These are phyloP conservation scores for Solanum tacnaense DNA, from an alignment of 257 asterid genomes.

Conservation along the genomic window DNA sequence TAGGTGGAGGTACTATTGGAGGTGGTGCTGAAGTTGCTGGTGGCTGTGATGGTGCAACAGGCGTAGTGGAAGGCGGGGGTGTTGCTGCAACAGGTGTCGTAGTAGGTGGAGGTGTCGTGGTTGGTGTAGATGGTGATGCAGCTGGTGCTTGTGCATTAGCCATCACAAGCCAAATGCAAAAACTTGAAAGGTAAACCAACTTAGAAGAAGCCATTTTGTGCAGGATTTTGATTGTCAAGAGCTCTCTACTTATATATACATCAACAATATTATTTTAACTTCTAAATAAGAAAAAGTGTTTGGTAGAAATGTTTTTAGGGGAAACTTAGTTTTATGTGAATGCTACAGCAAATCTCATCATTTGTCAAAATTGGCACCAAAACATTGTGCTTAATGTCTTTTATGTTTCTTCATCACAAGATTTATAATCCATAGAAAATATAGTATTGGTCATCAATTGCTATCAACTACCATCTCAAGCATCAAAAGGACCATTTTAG, in stretches of 20 bases:
- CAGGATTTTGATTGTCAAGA: constrained; percentile 16
- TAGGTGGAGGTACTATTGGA: constrained; percentile 18
- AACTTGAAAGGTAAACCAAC: constrained; percentile 34
- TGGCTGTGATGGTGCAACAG: constrained; percentile 26
- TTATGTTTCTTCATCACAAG: not conserved
- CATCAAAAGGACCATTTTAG: not conserved
- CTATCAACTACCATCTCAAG: constrained; percentile 6
- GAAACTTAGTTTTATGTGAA: constrained; percentile 27
- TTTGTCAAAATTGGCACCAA: constrained; percentile 7
- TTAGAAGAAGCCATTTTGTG: constrained; percentile 41
- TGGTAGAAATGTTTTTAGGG: constrained; percentile 36
- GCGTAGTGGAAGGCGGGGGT: not conserved
- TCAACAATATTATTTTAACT: not conserved
- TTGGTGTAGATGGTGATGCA: constrained; percentile 52
- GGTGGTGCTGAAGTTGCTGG: constrained; percentile 23
- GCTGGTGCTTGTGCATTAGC: constrained; percentile 79
- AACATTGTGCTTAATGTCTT: not conserved
- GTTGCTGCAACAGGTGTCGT: constrained; percentile 13
- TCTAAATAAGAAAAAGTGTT: constrained; percentile 11
- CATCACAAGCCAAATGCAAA: constrained; percentile 35
- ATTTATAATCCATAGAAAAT: not conserved
- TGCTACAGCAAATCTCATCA: constrained; percentile 5
- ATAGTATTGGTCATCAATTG: constrained; percentile 17
- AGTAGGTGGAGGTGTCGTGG: constrained; percentile 23
- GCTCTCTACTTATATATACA: constrained; percentile 26